A percentile compares a stretch with the other conserved stretches of the same genome.
Conservation (phyloP, 805 yeast species). For the Ogataea philodendri region DNA sequence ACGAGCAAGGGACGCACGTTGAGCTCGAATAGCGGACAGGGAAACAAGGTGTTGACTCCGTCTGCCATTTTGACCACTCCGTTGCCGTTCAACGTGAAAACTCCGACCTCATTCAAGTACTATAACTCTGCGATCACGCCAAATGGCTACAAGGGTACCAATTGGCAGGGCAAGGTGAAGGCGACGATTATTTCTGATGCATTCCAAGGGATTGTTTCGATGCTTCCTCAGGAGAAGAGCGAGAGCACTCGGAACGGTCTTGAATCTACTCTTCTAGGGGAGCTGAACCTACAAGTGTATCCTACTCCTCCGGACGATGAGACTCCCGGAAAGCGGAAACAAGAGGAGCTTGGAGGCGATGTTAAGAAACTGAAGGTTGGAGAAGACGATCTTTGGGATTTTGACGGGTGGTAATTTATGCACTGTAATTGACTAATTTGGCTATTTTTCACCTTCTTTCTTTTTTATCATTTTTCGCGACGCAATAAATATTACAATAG, state of each 20-base stretch:
- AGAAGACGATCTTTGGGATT: conserved; percentile 25
- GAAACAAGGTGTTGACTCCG: conserved; percentile 33
- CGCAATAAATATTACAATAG: conserved; percentile 4
- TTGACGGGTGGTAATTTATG: conserved; percentile 30
- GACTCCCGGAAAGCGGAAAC: conserved; percentile 10
- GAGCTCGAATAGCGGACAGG: conserved; percentile 9
- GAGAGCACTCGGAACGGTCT: conserved; percentile 9
- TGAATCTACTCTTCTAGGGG: conserved; percentile 10
- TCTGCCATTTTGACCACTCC: conserved; percentile 41
- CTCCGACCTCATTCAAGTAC: conserved; percentile 43
- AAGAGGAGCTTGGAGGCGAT: conserved; percentile 12
- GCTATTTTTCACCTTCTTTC: no score
- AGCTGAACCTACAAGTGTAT: conserved; percentile 24
- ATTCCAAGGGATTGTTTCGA: conserved; percentile 42
- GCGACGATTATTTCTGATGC: conserved; percentile 45
- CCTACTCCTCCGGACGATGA: conserved; percentile 40
- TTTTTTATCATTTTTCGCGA: conserved; percentile 7
- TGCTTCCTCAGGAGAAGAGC: conserved; percentile 23
- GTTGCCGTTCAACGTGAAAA: conserved; percentile 34
- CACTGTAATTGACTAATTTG: conserved; percentile 5
- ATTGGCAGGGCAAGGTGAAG: conserved; percentile 39
- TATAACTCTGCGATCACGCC: conserved; percentile 22
- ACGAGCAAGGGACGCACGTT: conserved; percentile 15
- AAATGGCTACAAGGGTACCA: conserved; percentile 10
- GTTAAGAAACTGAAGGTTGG: conserved; percentile 21